These are phyloP conservation scores for Voacanga thouarsii DNA, from an alignment of 257 asterid species.

Conservation along the genomic window DNA sequence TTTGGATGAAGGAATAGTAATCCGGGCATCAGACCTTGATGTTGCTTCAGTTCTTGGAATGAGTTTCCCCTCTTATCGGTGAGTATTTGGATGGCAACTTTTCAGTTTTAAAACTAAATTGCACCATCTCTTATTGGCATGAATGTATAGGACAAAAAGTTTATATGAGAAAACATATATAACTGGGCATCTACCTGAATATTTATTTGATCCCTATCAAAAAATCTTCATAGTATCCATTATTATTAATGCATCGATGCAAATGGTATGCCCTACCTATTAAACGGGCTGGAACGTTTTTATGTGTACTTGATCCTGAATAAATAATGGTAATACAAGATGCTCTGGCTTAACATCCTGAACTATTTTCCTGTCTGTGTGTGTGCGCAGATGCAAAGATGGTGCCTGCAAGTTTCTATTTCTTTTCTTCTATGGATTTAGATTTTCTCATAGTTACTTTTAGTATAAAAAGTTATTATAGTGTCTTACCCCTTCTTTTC, in stretches of 20 bases:
- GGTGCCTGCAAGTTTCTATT: neutral
- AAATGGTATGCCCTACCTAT: neutral
- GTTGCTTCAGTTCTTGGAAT: constrained; percentile 91
- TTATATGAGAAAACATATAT: neutral
- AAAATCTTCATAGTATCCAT: neutral
- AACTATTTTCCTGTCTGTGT: neutral
- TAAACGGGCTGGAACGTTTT: neutral
- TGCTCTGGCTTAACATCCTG: neutral
- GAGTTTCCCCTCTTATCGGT: constrained; percentile 97
- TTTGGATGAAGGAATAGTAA: constrained; percentile 76
- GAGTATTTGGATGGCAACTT: constrained; percentile 25
- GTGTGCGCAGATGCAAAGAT: neutral
- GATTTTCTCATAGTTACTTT: neutral
- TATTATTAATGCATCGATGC: neutral
- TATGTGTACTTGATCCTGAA: neutral
- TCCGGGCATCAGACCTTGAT: constrained; percentile 94
- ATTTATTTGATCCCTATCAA: neutral
- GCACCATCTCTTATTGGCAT: neutral
- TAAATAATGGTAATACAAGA: neutral
- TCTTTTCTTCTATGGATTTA: neutral
- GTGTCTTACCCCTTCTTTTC: neutral
- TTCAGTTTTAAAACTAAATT: neutral
- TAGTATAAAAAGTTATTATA: neutral
- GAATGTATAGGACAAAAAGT: neutral
- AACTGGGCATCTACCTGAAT: neutral